These are phyloP conservation scores for Hypoxylon lienhwacheense DNA, from an alignment of 495 filamentous ascomycete genomes.

Conservation along the genomic window DNA sequence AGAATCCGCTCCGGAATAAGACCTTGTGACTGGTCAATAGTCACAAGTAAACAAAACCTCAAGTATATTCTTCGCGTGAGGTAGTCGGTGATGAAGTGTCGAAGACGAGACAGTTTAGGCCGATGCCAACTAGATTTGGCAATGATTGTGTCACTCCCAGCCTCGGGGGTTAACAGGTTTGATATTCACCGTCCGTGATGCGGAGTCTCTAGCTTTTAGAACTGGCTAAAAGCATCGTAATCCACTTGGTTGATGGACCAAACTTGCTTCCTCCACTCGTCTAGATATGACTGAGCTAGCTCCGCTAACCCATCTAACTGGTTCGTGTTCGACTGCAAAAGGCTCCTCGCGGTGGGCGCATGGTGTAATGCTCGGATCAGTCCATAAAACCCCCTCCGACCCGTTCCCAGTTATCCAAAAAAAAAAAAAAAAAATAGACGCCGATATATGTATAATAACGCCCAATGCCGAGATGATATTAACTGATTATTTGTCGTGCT, in stretches of 20 bases:
- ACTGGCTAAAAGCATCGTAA: slow-evolving; percentile 5
- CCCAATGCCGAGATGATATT: slow-evolving; percentile 9
- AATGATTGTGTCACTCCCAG: no score
- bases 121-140: no score
- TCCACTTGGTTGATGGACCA: slow-evolving; percentile 11
- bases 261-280: slow-evolving; percentile 3
- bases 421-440: no score
- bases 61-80: not conserved
- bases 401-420: slow-evolving; percentile 2
- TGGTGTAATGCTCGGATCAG: slow-evolving; percentile 12
- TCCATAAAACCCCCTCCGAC: not conserved
- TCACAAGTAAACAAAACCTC: slow-evolving; percentile 3
- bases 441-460: slow-evolving; percentile 8
- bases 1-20: slow-evolving; percentile 6
- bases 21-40: slow-evolving; percentile 2
- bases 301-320: no score
- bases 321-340: no score
- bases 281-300: not conserved
- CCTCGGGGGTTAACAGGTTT: not conserved
- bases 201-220: not conserved
- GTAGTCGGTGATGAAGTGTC: not conserved
- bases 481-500: slow-evolving; percentile 71
- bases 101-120: no score
- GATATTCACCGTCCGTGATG: not conserved
- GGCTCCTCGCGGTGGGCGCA: slow-evolving; percentile 6